phyloP scores from a whole-genome alignment of 306 rosid species.

The Sechiopsis laciniata region DNA sequence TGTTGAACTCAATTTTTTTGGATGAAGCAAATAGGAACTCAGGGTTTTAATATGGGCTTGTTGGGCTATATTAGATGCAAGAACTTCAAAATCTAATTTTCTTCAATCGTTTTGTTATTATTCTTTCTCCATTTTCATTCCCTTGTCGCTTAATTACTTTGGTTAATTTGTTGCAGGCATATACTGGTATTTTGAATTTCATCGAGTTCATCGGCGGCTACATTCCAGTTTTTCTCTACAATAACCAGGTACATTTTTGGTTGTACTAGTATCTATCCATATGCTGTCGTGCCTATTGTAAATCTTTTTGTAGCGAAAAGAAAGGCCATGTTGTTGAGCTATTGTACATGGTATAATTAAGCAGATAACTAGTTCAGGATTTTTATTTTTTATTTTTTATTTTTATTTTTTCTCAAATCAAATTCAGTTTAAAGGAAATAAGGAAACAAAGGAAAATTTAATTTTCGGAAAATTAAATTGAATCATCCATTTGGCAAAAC shows the following conservation, averaged over 20 bases:
- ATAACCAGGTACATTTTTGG: constrained; percentile 64
- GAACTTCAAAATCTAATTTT: constrained; percentile 1
- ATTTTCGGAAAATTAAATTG: too few relatives aligned
- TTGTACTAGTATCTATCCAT: background rate
- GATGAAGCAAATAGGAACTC: background rate
- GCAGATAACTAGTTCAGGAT: background rate
- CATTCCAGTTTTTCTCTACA: constrained; percentile 70
- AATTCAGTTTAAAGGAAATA: too few relatives aligned
- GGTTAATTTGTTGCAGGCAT: constrained; percentile 49
- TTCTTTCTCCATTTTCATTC: background rate
- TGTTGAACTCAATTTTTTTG: background rate
- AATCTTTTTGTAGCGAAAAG: background rate
- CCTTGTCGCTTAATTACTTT: background rate
- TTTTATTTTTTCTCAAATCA: too few relatives aligned
- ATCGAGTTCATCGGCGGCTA: constrained; percentile 64
- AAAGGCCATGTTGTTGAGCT: background rate
- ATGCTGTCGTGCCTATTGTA: background rate
- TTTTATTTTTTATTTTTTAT: too few relatives aligned
- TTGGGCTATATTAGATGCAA: background rate
- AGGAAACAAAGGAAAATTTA: too few relatives aligned
- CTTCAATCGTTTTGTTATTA: background rate
- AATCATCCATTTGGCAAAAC: too few relatives aligned
- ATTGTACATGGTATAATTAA: background rate
- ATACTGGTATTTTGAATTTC: constrained; percentile 69
- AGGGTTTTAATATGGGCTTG: background rate